phyloP scores from a whole-genome alignment of 345 rosid species.

The Brassica rapa region DNA sequence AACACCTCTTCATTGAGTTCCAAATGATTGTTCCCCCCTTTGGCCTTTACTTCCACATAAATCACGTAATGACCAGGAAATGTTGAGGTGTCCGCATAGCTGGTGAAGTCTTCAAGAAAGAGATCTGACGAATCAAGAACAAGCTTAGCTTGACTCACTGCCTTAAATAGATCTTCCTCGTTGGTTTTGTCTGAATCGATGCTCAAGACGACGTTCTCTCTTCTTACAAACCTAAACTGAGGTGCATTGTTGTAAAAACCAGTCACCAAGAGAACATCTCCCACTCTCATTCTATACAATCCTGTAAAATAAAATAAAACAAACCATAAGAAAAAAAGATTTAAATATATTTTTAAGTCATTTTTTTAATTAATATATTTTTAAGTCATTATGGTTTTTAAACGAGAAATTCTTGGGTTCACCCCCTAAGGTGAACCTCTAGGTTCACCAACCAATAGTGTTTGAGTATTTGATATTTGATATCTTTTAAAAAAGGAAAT shows the following conservation, averaged over 20 bases:
- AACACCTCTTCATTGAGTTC: conserved; percentile 37
- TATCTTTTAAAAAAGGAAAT: too few relatives aligned
- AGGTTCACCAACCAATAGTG: too few relatives aligned
- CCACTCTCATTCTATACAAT: conserved; percentile 76
- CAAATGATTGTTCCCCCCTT: not conserved
- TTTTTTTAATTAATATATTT: not conserved
- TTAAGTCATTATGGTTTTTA: not conserved
- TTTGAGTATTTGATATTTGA: too few relatives aligned
- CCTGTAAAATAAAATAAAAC: conserved; percentile 44
- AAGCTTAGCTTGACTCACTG: conserved; percentile 57
- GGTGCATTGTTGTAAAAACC: conserved; percentile 87
- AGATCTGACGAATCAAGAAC: conserved; percentile 58
- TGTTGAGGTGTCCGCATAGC: conserved; percentile 67
- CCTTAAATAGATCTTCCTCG: conserved; percentile 79
- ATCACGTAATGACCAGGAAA: conserved; percentile 88
- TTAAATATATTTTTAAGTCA: not conserved
- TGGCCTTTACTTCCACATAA: conserved; percentile 60
- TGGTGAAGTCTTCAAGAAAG: conserved; percentile 65
- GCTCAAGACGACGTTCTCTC: conserved; percentile 80
- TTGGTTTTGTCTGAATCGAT: conserved; percentile 84
- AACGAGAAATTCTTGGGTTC: too few relatives aligned
- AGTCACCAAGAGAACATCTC: conserved; percentile 78
- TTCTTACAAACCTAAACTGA: conserved; percentile 70
- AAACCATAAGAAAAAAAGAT: not conserved
- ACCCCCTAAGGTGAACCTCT: too few relatives aligned